Base-by-base conservation (phyloP, 306 rosid species). In the Vigna mungo region DNA sequence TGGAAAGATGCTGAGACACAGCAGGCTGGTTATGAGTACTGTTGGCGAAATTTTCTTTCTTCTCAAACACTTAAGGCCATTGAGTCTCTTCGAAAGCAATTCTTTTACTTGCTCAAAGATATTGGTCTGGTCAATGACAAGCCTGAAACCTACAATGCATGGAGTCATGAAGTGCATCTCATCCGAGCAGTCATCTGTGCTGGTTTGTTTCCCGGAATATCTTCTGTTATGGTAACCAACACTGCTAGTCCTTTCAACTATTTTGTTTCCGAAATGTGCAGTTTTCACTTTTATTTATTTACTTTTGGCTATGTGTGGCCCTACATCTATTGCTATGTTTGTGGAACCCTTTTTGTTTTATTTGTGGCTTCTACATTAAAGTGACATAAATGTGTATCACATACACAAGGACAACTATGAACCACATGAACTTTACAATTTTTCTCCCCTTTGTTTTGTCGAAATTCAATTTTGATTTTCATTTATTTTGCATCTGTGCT, bases 41-140 rank as follows among this genome's bases (percentile, higher is more conserved):
- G 99, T 85, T 92, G 99, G 99, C 90, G 87, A 66, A 92, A 92
- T 72, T 92, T 96, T 76, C 96, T 91, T 77, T 96, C 98, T 61
- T 81, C 84, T 30, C 98, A 92, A 78, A 90, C 99, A 23, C 86
- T 96, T 84, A 88, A 76, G 85, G 99, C 93, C 48, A 96, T 96
- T 76, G 99, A 89, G 78, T 87, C 99, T 62, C 96, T 96, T 58
- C 86, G 93, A 72, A 96, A 83, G 76, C 94, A 96, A 82, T 88
- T 92, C 81, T 78, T 86, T 80, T 85, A 89, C 80, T 81, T 96
- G 85, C 96, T 91, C 53, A 92, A 90, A 77, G 96, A 96, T 80
- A 86, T 90, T 54, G 91, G 96, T 64, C 81, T 96, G 81, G 91
- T 96, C 61, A 93, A 89, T 84, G 80, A 79, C 59, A 79, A 81